Evolutionary conservation across 768 basidiomycete species (phyloP), one percentile per base, ranked within the genome.

Genomic region (Agaricus bisporus): DNA sequence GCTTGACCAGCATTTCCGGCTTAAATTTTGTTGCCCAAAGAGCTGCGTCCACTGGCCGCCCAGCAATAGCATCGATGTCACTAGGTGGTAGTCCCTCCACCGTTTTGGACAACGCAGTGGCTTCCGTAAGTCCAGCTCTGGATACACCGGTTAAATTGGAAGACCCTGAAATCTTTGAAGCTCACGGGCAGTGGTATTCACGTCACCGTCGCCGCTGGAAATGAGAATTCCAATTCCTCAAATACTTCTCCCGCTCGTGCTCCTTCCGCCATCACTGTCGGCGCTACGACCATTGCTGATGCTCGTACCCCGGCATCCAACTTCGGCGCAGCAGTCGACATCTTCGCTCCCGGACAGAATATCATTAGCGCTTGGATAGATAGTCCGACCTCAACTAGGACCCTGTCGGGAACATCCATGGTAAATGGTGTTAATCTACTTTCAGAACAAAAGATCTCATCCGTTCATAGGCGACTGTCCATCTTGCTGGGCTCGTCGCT

Each of bases 401-500:
- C 35, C 49, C 61, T 59, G 37, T 64, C 60, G n/a, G 64, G 65
- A 9, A 63, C 64, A 2, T 64, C 61, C 25, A 70, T 69, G 70
- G 57, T 56, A 10, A 25, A 8, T 29, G 4, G 18, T 3, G 25
- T 5, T 14, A 38, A 5, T 17, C 5, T 35, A 8, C 28, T 6
- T 12, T 14, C 7, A 18, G 14, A 42, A 45, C 0, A 25, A 25
- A 9, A 32, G 26, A 10, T 39, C 17, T 41, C 2, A 28, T 26
- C 25, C 4, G 9, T 38, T n/a, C 4, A 8, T 37, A 58, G 57
- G 61, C 64, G 5, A 58, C 64, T 25, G 69, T 72, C 26, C 70
- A 73, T 52, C 57, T 74, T 47, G 63, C 71, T 25, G 73, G 73
- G 15, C 59, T 74, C 36, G 61, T 71, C 28, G 72, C 73, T 29